Conservation (phyloP, 108 stramenopile genomes). For the Cyclostephanos tholiformis region DNA sequence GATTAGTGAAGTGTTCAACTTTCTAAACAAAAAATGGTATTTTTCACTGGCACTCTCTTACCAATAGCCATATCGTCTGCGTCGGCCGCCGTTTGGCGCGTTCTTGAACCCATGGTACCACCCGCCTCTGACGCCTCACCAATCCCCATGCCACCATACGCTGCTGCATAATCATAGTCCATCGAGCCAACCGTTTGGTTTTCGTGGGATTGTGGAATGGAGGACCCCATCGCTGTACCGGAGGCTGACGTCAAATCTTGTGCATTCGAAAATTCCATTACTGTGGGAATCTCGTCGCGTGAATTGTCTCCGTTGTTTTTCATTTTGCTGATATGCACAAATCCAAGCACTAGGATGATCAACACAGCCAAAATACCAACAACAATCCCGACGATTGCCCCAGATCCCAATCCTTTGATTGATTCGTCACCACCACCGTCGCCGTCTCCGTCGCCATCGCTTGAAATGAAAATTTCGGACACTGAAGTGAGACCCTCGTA, state of each 20-base stretch:
- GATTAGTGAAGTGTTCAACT: not conserved
- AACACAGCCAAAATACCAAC: conserved; percentile 55
- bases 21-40: no score
- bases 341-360: conserved; percentile 31
- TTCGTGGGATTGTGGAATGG: conserved; percentile 42
- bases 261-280: conserved; percentile 27
- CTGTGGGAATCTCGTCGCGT: conserved; percentile 37
- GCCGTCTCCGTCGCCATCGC: not conserved
- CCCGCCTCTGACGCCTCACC: conserved; percentile 74
- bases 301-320: conserved; percentile 31
- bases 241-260: conserved; percentile 19
- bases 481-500: conserved; percentile 34
- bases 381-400: conserved; percentile 65
- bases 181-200: conserved; percentile 83
- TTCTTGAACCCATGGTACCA: conserved; percentile 77
- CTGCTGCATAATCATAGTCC: conserved; percentile 88
- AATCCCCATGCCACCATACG: conserved; percentile 75
- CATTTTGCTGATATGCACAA: conserved; percentile 26
- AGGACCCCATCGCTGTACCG: conserved; percentile 40
- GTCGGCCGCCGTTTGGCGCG: conserved; percentile 50
- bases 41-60: no score
- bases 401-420: conserved; percentile 1
- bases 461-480: conserved; percentile 17
- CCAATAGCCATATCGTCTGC: not conserved
- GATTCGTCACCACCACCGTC: conserved; percentile 42